Evolutionary conservation across 2,329 filamentous ascomycete species (phyloP).

Genomic region (Tolypocladium guangdongense): DNA sequence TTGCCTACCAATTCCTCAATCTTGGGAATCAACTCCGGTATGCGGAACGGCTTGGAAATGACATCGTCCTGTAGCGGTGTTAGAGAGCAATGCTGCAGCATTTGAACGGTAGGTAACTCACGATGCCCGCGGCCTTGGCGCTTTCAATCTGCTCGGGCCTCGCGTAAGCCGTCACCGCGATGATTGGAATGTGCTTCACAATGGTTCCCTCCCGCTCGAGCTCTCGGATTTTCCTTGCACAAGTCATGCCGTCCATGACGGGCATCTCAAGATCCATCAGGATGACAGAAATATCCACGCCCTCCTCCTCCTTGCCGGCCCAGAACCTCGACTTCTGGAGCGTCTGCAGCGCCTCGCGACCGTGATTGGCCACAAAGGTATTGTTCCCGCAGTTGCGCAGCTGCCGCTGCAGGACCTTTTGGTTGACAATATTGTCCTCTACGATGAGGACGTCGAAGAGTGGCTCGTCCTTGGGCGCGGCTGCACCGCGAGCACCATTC

Average conservation of each 20-base stretch:
- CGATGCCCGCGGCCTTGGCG: slow-evolving; percentile 63
- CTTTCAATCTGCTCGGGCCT: slow-evolving; percentile 62
- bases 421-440: slow-evolving; percentile 59
- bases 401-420: slow-evolving; percentile 51
- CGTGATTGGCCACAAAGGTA: slow-evolving; percentile 54
- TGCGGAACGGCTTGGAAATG: slow-evolving; percentile 71
- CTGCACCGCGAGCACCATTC: neutral
- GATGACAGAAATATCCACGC: slow-evolving; percentile 52
- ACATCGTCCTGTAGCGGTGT: slow-evolving; percentile 48
- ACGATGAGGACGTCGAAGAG: slow-evolving; percentile 50
- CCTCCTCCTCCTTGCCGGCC: slow-evolving; percentile 33
- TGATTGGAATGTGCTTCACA: slow-evolving; percentile 59
- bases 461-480: slow-evolving; percentile 9
- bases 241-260: slow-evolving; percentile 71
- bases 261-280: slow-evolving; percentile 81
- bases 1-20: slow-evolving; percentile 46
- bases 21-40: slow-evolving; percentile 57
- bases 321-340: slow-evolving; percentile 46
- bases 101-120: slow-evolving; percentile 26
- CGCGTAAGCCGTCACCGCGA: slow-evolving; percentile 76
- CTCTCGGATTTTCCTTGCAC: slow-evolving; percentile 57
- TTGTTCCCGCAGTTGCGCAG: slow-evolving; percentile 49
- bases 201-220: slow-evolving; percentile 53
- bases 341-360: slow-evolving; percentile 49
- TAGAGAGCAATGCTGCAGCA: neutral